Evolutionary conservation across 805 yeast species (phyloP).

Genomic region (Ogataea zsoltii): DNA sequence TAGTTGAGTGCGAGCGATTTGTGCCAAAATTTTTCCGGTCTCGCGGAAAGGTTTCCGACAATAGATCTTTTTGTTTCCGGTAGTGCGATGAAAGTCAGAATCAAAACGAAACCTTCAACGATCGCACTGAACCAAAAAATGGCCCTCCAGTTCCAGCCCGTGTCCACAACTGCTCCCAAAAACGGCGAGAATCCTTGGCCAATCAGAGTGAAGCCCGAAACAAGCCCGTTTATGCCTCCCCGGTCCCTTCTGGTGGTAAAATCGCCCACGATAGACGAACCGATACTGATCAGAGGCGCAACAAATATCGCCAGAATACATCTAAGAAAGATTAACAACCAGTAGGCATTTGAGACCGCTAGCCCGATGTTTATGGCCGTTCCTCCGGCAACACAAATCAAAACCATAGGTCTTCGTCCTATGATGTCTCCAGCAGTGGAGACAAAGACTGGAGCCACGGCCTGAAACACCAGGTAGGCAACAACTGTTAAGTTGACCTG

Average conservation of each 20-base stretch:
- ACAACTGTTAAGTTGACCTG: conserved; percentile 71
- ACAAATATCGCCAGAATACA: conserved; percentile 78
- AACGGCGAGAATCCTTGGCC: conserved; percentile 83
- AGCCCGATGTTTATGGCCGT: conserved; percentile 65
- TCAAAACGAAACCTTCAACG: conserved; percentile 50
- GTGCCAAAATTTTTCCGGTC: conserved; percentile 46
- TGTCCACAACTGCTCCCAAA: conserved; percentile 56
- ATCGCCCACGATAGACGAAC: conserved; percentile 75
- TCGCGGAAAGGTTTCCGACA: conserved; percentile 73
- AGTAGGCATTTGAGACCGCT: conserved; percentile 56
- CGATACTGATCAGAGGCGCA: conserved; percentile 72
- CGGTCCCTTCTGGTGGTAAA: conserved; percentile 62
- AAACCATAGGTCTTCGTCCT: conserved; percentile 72
- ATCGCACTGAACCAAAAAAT: conserved; percentile 77
- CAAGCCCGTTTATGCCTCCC: conserved; percentile 69
- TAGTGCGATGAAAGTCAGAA: conserved; percentile 39
- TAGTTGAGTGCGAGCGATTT: conserved; percentile 44
- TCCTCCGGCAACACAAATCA: conserved; percentile 55
- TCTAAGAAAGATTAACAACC: conserved; percentile 64
- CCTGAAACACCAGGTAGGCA: conserved; percentile 75
- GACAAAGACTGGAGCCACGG: conserved; percentile 68
- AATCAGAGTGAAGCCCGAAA: conserved; percentile 61
- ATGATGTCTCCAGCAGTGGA: conserved; percentile 66
- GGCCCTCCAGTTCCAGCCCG: conserved; percentile 68
- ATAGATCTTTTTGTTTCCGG: conserved; percentile 77